Evolutionary conservation across 495 filamentous ascomycete genomes (phyloP), one percentile per base, ranked within the genome.

Genomic region (Xylaria cubensis): DNA sequence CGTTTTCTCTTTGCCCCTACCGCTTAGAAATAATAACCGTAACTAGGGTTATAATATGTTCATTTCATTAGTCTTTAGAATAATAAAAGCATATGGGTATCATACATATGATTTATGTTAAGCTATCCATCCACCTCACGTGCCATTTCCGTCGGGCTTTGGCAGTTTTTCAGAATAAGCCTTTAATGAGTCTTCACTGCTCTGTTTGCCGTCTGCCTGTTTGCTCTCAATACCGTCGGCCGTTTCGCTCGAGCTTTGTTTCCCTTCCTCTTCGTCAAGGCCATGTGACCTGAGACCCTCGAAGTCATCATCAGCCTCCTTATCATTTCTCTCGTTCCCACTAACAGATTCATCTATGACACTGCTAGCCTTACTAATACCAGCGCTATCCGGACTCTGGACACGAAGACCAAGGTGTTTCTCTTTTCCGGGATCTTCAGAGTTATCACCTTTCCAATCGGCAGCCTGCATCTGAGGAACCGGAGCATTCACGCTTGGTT

Each of bases 331-430:
- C 44, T 75, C 69, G n/a, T 34, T 51, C 26, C 70, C 73, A 26
- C 55, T 29, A n/a, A 69, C 1, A 58, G 53, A 73, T 71, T 79
- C 66, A 19, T 76, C 81, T 74, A 77, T 79, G 21, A 84, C 64
- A 62, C 82, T 85, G 73, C 84, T 86, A 4, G 92, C 91, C 73
- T 90, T 86, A 77, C 92, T 93, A 8, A 93, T 83, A 67, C 89
- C 84, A 6, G 82, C 86, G 70, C 89, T 94, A 8, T 86, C 84
- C 15, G 88, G 86, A 4, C 84, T 89, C 66, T 88, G 84, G 36
- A 86, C 86, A 34, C 92, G 82, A 34, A 96, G 75, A 0, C 93
- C 93, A 12, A 96, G 79, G 59, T 89, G 86, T 78, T 88, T 91
- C 17, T 86, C 82, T 1, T 85, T 76, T 2, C 76, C 76, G n/a